A percentile compares a stretch with the other conserved stretches of the same genome.
phyloP scores from a whole-genome alignment of 192 early-diverging fungal species.

The Umbelopsis sp. region DNA sequence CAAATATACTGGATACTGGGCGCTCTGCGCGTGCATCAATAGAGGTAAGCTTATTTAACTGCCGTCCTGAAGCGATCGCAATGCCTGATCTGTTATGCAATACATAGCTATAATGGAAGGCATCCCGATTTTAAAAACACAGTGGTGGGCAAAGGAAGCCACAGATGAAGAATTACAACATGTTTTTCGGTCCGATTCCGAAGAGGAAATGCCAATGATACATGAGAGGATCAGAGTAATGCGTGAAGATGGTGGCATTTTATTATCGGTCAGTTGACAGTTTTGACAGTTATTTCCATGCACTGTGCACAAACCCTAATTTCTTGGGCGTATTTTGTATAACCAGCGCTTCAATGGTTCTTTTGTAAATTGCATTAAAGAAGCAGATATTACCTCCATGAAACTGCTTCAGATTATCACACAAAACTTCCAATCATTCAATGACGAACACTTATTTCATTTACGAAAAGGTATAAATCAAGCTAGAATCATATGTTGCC shows the following conservation, averaged over 20 bases:
- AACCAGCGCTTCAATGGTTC: conserved; percentile 59
- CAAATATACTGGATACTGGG: conserved; percentile 81
- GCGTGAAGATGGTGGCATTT: conserved; percentile 69
- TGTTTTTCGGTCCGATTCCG: conserved; percentile 68
- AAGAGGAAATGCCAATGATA: conserved; percentile 63
- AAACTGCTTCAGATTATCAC: conserved; percentile 60
- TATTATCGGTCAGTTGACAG: conserved; percentile 48
- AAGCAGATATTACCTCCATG: conserved; percentile 56
- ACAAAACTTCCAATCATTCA: conserved; percentile 65
- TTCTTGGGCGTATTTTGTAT: neutral
- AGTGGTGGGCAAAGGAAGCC: conserved; percentile 48
- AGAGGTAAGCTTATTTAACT: conserved; percentile 42
- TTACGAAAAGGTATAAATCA: conserved; percentile 48
- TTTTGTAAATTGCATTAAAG: conserved; percentile 60
- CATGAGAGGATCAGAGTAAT: conserved; percentile 63
- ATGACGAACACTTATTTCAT: conserved; percentile 62
- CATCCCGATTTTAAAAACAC: conserved; percentile 61
- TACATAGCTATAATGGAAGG: conserved; percentile 55
- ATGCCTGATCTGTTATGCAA: neutral
- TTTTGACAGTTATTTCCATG: neutral
- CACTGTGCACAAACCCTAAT: neutral
- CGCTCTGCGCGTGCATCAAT: conserved; percentile 77
- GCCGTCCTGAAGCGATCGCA: neutral
- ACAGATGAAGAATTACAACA: conserved; percentile 45
- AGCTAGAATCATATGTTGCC: neutral